Conservation (phyloP, 805 yeast species). For the Grigorovia jiainica region DNA sequence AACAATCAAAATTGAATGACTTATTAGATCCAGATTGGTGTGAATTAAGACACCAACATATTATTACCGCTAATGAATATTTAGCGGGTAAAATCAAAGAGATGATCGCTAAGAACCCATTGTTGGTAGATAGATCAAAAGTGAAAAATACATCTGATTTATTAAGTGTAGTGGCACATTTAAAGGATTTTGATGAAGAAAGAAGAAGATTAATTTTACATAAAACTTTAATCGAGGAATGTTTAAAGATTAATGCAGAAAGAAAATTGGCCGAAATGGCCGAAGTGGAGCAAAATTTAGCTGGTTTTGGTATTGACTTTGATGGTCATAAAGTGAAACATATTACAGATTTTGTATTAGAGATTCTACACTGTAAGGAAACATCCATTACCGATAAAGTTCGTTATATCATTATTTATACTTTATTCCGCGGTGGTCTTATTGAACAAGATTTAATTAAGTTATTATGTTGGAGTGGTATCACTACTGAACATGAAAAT, state of each 20-base stretch:
- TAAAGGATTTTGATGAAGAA: slow-evolving; percentile 59
- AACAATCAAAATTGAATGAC: slow-evolving; percentile 44
- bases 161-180: slow-evolving; percentile 63
- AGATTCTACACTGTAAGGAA: slow-evolving; percentile 39
- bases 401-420: slow-evolving; percentile 65
- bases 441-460: slow-evolving; percentile 64
- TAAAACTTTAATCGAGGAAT: slow-evolving; percentile 52
- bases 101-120: slow-evolving; percentile 62
- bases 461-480: slow-evolving; percentile 46
- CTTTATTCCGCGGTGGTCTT: slow-evolving; percentile 74
- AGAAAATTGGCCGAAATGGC: slow-evolving; percentile 61
- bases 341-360: slow-evolving; percentile 53
- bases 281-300: slow-evolving; percentile 75
- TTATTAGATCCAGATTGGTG: slow-evolving; percentile 60
- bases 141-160: slow-evolving; percentile 62
- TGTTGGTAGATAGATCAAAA: slow-evolving; percentile 57
- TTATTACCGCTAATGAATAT: slow-evolving; percentile 60
- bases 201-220: slow-evolving; percentile 53
- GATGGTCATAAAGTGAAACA: slow-evolving; percentile 56
- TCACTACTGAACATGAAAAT: slow-evolving; percentile 32
- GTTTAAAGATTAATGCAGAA: slow-evolving; percentile 49
- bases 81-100: slow-evolving; percentile 51
- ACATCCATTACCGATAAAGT: slow-evolving; percentile 58
- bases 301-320: slow-evolving; percentile 59
- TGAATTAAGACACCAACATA: slow-evolving; percentile 61